phyloP scores from a whole-genome alignment of 2,329 filamentous ascomycete genomes.

The Cytospora schulzeri region DNA sequence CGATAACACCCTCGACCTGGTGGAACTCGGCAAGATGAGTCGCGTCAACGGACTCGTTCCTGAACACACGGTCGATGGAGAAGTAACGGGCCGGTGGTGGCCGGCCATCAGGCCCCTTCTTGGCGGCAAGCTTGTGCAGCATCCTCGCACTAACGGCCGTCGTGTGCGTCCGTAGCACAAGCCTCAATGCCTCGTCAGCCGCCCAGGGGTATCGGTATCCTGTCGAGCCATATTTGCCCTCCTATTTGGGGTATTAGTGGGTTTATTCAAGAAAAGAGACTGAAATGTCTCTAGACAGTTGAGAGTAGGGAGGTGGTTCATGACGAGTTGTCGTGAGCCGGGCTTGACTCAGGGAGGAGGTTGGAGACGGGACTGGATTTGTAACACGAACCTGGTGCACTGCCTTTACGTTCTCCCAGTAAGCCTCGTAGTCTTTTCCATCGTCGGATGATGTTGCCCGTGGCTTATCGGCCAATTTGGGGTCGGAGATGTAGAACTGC shows the following conservation, averaged over 20 bases:
- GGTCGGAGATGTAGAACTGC: conserved; percentile 88
- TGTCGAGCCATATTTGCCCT: conserved; percentile 90
- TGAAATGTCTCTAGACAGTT: neutral
- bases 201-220: conserved; percentile 96
- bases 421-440: conserved; percentile 73
- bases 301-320: neutral
- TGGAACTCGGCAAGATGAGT: conserved; percentile 98
- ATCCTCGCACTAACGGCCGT: conserved; percentile 90
- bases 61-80: conserved; percentile 96
- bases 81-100: conserved; percentile 84
- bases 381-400: conserved; percentile 66
- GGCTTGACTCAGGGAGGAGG: too few relatives aligned
- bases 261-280: neutral
- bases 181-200: conserved; percentile 78
- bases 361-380: neutral
- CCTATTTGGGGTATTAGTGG: conserved; percentile 34
- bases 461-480: conserved; percentile 71
- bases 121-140: conserved; percentile 83
- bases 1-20: conserved; percentile 97
- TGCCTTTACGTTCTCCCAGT: conserved; percentile 83
- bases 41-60: conserved; percentile 95
- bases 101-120: conserved; percentile 71
- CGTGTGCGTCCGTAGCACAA: conserved; percentile 95
- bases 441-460: conserved; percentile 56
- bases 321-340: neutral